Conservation (phyloP, 1,139 yeast species). For the Blastobotrys ciferrii region DNA sequence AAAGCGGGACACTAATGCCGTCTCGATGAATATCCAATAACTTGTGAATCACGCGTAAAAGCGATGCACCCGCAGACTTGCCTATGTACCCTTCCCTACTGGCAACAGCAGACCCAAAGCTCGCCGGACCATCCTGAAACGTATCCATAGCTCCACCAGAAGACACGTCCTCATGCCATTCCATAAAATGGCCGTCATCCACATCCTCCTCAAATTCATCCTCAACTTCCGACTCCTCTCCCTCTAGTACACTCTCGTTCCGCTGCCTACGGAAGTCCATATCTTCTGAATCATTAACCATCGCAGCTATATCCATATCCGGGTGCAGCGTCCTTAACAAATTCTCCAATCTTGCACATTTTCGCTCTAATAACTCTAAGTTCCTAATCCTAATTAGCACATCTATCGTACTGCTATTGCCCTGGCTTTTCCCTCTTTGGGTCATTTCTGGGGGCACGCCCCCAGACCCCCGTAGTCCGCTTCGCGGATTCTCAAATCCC, state of each 20-base stretch:
- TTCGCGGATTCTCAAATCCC: too few species aligned
- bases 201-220: background rate
- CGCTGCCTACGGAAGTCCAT: background rate
- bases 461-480: too few species aligned
- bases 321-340: constrained; percentile 11
- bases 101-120: constrained; percentile 1
- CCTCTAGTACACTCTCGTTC: background rate
- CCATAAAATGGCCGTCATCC: constrained; percentile 1
- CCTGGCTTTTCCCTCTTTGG: too few species aligned
- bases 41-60: constrained; percentile 8
- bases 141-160: constrained; percentile 4
- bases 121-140: constrained; percentile 10
- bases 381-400: background rate
- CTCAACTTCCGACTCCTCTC: background rate
- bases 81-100: constrained; percentile 12
- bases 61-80: constrained; percentile 11
- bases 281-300: background rate
- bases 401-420: too few species aligned
- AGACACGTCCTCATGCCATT: constrained; percentile 14
- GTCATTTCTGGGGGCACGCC: too few species aligned
- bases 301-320: constrained; percentile 6
- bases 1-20: background rate
- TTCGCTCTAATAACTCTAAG: constrained; percentile 11
- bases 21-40: constrained; percentile 9
- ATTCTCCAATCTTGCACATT: constrained; percentile 11